Percentiles rank a stretch among this genome's conserved stretches.
phyloP scores from a whole-genome alignment of 768 basidiomycete species.

The Mycena indigotica region DNA sequence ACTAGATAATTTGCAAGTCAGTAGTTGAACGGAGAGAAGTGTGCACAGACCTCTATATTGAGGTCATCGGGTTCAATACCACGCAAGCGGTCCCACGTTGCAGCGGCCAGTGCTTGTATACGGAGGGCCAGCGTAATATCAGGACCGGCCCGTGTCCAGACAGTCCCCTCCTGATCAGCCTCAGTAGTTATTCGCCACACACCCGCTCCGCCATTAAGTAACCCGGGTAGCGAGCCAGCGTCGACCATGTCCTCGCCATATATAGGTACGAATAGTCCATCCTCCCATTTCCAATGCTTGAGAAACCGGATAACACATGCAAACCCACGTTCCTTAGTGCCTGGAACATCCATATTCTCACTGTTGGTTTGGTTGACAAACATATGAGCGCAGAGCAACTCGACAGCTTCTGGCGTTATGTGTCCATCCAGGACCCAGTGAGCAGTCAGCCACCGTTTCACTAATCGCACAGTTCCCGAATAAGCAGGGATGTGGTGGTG shows the following conservation, averaged over 20 bases:
- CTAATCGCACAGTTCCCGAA: constrained; percentile 80
- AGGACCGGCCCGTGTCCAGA: constrained; percentile 76
- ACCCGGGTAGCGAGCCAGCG: constrained; percentile 25
- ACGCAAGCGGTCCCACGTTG: constrained; percentile 64
- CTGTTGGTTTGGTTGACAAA: constrained; percentile 61
- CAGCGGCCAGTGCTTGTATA: constrained; percentile 71
- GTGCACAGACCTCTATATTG: constrained; percentile 58
- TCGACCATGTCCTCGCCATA: constrained; percentile 47
- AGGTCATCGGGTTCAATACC: constrained; percentile 51
- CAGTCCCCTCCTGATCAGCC: constrained; percentile 67
- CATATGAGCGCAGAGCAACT: constrained; percentile 79
- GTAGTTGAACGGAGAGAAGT: background rate
- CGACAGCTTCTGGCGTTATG: constrained; percentile 76
- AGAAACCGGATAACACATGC: constrained; percentile 71
- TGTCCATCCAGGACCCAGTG: constrained; percentile 84
- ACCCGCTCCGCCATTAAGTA: constrained; percentile 33
- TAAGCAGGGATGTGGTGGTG: constrained; percentile 81
- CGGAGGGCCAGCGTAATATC: constrained; percentile 74
- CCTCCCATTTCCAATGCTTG: constrained; percentile 82
- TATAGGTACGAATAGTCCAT: constrained; percentile 73
- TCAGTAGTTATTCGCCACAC: constrained; percentile 84
- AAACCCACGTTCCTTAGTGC: constrained; percentile 81
- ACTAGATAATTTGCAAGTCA: constrained; percentile 46
- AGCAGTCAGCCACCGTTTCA: constrained; percentile 90
- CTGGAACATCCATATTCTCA: constrained; percentile 50